Evolutionary conservation across 164 flowering plant genomes (phyloP).

Genomic region (Annona cherimola): DNA sequence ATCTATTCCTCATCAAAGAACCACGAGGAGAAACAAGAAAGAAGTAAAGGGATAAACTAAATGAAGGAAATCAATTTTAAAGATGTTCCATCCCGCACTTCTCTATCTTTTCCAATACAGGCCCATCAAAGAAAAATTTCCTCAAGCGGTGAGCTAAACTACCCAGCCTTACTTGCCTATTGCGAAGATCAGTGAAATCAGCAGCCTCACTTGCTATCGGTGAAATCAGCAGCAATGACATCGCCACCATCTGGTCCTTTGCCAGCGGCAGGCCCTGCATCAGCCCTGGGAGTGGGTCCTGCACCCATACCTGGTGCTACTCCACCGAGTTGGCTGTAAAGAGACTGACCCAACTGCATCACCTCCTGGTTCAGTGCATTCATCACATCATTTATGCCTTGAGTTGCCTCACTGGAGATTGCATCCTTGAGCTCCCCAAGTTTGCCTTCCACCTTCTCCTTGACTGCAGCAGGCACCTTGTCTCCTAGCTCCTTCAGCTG

Average conservation of each 20-base stretch:
- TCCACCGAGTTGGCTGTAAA: constrained; percentile 61
- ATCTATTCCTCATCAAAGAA: too few species aligned
- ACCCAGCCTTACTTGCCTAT: too few species aligned
- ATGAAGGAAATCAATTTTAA: too few species aligned
- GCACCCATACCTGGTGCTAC: too few species aligned
- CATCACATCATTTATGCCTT: constrained; percentile 65
- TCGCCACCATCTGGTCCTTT: constrained; percentile 49
- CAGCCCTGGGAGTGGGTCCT: constrained; percentile 44
- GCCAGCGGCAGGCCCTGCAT: constrained; percentile 21
- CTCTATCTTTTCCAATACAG: neutral
- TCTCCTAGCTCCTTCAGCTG: constrained; percentile 76
- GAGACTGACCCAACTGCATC: constrained; percentile 75
- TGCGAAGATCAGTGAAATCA: neutral
- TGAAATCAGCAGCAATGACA: constrained; percentile 50
- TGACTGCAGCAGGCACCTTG: constrained; percentile 58
- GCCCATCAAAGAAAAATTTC: neutral
- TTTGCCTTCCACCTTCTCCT: constrained; percentile 65
- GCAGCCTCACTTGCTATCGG: constrained; percentile 13
- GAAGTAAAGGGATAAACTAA: too few species aligned
- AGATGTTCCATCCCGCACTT: too few species aligned
- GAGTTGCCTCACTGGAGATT: constrained; percentile 52
- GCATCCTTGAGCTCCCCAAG: constrained; percentile 62
- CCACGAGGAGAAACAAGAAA: too few species aligned
- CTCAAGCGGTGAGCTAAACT: too few species aligned
- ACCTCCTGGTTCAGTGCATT: constrained; percentile 73